Base-by-base conservation (phyloP, 2,329 filamentous ascomycete species). In the Dendrostoma leiphaemia region DNA sequence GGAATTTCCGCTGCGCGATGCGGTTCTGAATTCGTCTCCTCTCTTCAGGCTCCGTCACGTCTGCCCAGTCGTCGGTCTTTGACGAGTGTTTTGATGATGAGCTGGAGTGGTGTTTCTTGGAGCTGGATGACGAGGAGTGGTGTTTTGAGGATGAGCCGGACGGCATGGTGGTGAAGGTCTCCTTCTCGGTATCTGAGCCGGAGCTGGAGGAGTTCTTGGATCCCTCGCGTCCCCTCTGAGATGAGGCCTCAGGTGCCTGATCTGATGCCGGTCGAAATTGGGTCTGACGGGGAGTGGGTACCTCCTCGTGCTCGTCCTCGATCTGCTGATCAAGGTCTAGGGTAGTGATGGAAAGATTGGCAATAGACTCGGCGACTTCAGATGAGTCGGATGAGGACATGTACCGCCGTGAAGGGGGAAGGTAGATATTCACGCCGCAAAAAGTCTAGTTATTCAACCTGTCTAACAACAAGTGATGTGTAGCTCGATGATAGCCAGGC, bases 21-120 rank as follows among this genome's bases (percentile, higher is more conserved):
- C 86, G 81, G 66, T 91, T 91, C 67, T 91, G 88, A 48, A 91
- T 87, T 57, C 86, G 84, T 59, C 88, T 77, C 64, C 88, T 79
- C 71, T 90, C 85, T 57, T 84, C 84, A 0, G 86, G 85, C 61
- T 91, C 86, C 6, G 80, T 81, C 40, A 91, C 78, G 0, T 85
- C 80, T 26, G 81, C 77, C 88, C 88, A 91, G 70, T 90, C 83
- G 59, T 88, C 79, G 3, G 73, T 73, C 59, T 77, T 79, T 5
- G 74, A 67, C 59, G 50, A 48, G 45, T 56, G 53, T 17, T 74
- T 79, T 46, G 67, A 62, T 43, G 65, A 67, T 52, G 64, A 66
- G 48, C 66, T 67, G 15, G 64, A 65, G 45, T 63, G 63, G 47
- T 67, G 63, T 53, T 71, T 76, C 53, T 73, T 75, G 4, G 68